Evolutionary conservation across 129 eudicot species (phyloP), one percentile per base, ranked within the genome.

Genomic region (Chrysanthemum makinoi): DNA sequence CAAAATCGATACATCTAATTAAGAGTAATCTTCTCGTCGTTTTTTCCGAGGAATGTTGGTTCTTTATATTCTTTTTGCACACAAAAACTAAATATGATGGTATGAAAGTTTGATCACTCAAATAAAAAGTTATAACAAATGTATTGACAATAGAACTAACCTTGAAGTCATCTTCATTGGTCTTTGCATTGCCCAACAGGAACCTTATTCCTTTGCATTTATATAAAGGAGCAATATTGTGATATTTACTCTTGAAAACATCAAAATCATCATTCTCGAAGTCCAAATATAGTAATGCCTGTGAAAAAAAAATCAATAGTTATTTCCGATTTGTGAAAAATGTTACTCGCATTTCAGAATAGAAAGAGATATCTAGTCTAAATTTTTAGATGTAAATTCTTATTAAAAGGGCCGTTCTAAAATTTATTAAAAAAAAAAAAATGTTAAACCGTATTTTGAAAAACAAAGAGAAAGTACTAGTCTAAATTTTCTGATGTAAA

Each of bases 191-290:
- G 20, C 79, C 87, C 47, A 87, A 12, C 60, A 82, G 47, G 64
- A 87, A 87, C 53, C 77, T 74, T 46, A 81, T 15, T 70, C 83
- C 78, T 33, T 83, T 81, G 16, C 88, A 82, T 70, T 82, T 87
- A 83, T 82, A 71, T 33, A 66, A 44, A 8, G 62, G 60, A 52
- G 95, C 95, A 61, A 78, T 74, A 30, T 78, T 20, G 14, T 72
- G 66, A 48, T 65, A 83, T 30, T 78, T 85, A 39, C 76, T 24
- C 72, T 82, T 77, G 77, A 82, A 82, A 68, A 70, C 71, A 19
- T 64, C 87, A 18, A 46, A 52, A 22, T 53, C 49, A 51, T 80
- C 90, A 15, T 39, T 55, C 10, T 39, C 68, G 15, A 17, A 63
- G 43, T 63, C 68, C 68, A 63, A 2, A 39, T 5, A 63, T 63